Base-by-base conservation (phyloP, 305 asterid genomes). In the Fraxinus albicans region DNA sequence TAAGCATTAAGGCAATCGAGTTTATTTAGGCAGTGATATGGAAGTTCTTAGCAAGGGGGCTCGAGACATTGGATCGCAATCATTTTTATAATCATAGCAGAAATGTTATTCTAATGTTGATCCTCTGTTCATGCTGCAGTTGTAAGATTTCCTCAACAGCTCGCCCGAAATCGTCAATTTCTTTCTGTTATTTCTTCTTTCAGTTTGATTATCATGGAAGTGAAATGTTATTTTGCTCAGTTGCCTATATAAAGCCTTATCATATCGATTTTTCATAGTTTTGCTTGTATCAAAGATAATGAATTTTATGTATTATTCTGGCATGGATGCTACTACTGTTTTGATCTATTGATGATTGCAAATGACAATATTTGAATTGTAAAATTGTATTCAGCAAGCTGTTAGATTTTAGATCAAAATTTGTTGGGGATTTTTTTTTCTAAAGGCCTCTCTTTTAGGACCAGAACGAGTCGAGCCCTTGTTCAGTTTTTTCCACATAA, bases 1-100 rank as follows among this genome's bases (percentile, higher is more conserved):
- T 82, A 94, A 79, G 90, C 94, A 83, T 31, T 94, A 88, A 89
- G 65, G 47, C 79, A 17, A 53, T 60, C 47, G 34, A 33, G 44
- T 65, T 44, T 2, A 40, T 50, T 76, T 84, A 4, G 23, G 2
- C 21, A 0, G 19, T n/a, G 35, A 35, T 74, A n/a, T 36, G 76
- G 77, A 40, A 78, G 81, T 55, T 15, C 77, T 67, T 72, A 21
- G 55, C 58, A 69, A 60, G 21, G 60, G 79, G 55, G 69, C 29
- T 38, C 8, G 13, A 17, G 3, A 1, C 25, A 8, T 44, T 40
- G 77, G 29, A 77, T 47, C 58, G 21, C 76, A 58, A 40, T 58
- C 40, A 5, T 58, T 76, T 25, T n/a, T 58, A 44, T 77, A 69
- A 36, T 79, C 60, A 31, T 44, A 29, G 19, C 25, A 25, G 74